These are phyloP conservation scores for Vitis amurensis DNA, from an alignment of 164 flowering plant species.

Conservation along the genomic window DNA sequence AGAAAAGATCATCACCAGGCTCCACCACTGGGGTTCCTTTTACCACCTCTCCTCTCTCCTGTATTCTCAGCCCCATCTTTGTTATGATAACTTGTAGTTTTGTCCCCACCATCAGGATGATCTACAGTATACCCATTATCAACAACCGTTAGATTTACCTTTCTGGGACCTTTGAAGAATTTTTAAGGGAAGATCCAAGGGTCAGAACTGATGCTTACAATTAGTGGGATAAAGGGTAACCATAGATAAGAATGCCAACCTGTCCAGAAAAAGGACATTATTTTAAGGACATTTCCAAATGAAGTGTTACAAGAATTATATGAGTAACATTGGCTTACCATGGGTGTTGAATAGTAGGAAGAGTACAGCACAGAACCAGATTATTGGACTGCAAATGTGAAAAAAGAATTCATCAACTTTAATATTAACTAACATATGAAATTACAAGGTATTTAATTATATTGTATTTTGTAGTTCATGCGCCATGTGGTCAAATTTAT, in stretches of 20 bases:
- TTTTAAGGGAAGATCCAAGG: too few species aligned
- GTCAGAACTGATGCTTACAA: constrained; percentile 47
- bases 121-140: constrained; percentile 28
- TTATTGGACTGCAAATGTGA: constrained; percentile 48
- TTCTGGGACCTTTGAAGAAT: too few species aligned
- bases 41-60: constrained; percentile 10
- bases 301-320: too few species aligned
- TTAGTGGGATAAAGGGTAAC: constrained; percentile 73
- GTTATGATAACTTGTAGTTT: constrained; percentile 73
- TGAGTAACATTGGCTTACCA: constrained; percentile 22
- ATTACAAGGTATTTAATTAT: too few species aligned
- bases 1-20: constrained; percentile 9
- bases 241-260: constrained; percentile 71
- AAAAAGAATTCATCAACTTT: background rate
- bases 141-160: background rate
- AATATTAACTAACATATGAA: too few species aligned
- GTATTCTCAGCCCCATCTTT: constrained; percentile 5
- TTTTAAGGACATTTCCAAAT: too few species aligned
- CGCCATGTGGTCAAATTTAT: too few species aligned
- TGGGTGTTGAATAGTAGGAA: constrained; percentile 68
- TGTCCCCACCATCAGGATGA: constrained; percentile 74
- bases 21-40: constrained; percentile 4
- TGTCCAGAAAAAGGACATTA: constrained; percentile 23
- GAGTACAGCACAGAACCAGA: constrained; percentile 71
- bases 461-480: too few species aligned